A percentile compares a stretch with the other conserved stretches of the same genome.
These are phyloP conservation scores for Lasiodiplodia sp. DNA, from an alignment of 2,329 filamentous ascomycete genomes.

Conservation along the genomic window DNA sequence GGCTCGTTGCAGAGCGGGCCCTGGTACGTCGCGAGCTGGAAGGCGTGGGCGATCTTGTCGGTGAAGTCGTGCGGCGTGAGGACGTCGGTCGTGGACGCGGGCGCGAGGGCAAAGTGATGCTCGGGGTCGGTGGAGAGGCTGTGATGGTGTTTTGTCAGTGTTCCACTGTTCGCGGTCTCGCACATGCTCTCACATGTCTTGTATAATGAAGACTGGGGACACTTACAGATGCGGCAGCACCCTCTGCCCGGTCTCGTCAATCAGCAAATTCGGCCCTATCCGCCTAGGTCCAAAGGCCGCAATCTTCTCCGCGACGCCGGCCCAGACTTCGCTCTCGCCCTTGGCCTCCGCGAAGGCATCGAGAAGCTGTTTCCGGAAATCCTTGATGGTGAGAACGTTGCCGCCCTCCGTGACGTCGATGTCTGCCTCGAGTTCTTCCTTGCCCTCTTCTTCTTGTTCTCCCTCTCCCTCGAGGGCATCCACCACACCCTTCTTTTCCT, in stretches of 20 bases:
- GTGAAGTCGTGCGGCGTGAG: slow-evolving; percentile 73
- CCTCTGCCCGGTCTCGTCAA: slow-evolving; percentile 73
- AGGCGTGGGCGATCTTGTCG: slow-evolving; percentile 91
- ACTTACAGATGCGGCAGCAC: slow-evolving; percentile 54
- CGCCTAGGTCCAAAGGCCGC: slow-evolving; percentile 88
- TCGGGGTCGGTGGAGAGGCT: slow-evolving; percentile 30
- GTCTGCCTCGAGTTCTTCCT: slow-evolving; percentile 49
- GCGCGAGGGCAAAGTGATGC: slow-evolving; percentile 41
- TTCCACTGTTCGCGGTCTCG: too few species aligned
- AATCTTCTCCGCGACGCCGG: slow-evolving; percentile 77
- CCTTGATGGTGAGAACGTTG: slow-evolving; percentile 71
- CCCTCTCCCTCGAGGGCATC: slow-evolving; percentile 41
- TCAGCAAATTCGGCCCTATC: slow-evolving; percentile 85
- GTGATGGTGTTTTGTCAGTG: slow-evolving; percentile 13
- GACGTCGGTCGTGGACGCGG: slow-evolving; percentile 34
- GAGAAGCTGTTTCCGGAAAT: slow-evolving; percentile 78
- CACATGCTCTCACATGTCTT: too few species aligned
- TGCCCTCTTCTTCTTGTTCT: slow-evolving; percentile 55
- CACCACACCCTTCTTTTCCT: slow-evolving; percentile 48
- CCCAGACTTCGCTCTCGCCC: slow-evolving; percentile 78
- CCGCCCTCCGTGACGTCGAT: slow-evolving; percentile 63
- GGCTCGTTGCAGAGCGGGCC: slow-evolving; percentile 93
- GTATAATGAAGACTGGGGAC: not conserved
- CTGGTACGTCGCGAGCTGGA: slow-evolving; percentile 88
- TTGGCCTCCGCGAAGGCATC: slow-evolving; percentile 74